Percentiles rank a stretch among this genome's conserved stretches.
phyloP scores from a whole-genome alignment of 2,329 filamentous ascomycete genomes.

The Hypoxylon sp. region DNA sequence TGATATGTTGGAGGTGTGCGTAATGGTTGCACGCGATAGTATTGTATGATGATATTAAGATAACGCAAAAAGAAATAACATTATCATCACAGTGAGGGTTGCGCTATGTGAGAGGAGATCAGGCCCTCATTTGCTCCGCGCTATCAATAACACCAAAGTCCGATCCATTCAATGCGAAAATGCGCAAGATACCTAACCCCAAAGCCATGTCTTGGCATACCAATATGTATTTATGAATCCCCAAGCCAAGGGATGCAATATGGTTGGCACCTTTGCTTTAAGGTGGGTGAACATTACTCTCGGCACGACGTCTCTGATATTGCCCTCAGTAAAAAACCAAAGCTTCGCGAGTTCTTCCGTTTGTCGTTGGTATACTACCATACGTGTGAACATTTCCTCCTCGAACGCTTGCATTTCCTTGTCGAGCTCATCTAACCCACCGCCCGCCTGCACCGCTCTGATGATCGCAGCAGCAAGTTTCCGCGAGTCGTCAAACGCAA shows the following conservation, averaged over 20 bases:
- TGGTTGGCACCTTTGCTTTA: slow-evolving; percentile 27
- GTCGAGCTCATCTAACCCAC: slow-evolving; percentile 50
- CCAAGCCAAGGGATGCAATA: slow-evolving; percentile 34
- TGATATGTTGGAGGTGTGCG: not conserved
- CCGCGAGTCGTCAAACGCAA: slow-evolving; percentile 67
- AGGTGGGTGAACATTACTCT: slow-evolving; percentile 34
- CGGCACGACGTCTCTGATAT: slow-evolving; percentile 37
- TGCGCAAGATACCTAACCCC: not conserved
- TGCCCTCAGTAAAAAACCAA: slow-evolving; percentile 61
- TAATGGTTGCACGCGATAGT: slow-evolving; percentile 10
- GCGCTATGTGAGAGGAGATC: slow-evolving; percentile 16
- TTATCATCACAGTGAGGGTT: slow-evolving; percentile 5
- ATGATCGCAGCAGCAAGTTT: slow-evolving; percentile 62
- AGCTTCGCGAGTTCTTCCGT: slow-evolving; percentile 60
- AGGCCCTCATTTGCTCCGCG: not conserved
- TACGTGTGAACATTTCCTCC: slow-evolving; percentile 56
- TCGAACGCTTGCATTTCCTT: slow-evolving; percentile 55
- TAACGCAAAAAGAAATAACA: slow-evolving; percentile 11
- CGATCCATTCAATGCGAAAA: slow-evolving; percentile 14
- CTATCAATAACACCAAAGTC: slow-evolving; percentile 11
- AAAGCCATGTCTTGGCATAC: slow-evolving; percentile 35
- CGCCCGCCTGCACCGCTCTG: slow-evolving; percentile 44
- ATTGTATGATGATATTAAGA: slow-evolving; percentile 5
- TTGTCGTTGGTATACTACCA: slow-evolving; percentile 56
- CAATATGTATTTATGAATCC: slow-evolving; percentile 37